A percentile compares a stretch with the other conserved stretches of the same genome.
These are phyloP conservation scores for Sporothrix inflata DNA, from an alignment of 2,329 filamentous ascomycete genomes.

Conservation along the genomic window DNA sequence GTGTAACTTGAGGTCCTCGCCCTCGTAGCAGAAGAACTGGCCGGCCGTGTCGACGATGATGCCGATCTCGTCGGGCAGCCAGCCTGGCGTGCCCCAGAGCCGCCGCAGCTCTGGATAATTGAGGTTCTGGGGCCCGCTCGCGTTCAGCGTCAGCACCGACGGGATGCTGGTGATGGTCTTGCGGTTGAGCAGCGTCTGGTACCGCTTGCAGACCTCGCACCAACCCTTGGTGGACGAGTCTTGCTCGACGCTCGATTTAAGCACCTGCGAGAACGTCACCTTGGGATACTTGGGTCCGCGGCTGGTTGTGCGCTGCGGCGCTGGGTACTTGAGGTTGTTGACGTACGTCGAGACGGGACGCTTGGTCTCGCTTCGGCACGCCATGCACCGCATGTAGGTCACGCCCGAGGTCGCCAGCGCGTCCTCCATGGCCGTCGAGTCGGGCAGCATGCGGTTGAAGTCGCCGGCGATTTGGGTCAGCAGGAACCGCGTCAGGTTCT, in stretches of 20 bases:
- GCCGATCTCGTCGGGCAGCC: constrained; percentile 92
- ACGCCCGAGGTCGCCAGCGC: constrained; percentile 71
- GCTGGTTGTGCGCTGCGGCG: constrained; percentile 40
- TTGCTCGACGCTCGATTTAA: constrained; percentile 90
- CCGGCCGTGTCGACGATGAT: constrained; percentile 80
- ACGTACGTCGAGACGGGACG: constrained; percentile 78
- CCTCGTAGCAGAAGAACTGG: constrained; percentile 95
- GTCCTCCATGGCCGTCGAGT: constrained; percentile 70
- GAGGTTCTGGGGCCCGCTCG: constrained; percentile 56
- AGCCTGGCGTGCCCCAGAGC: constrained; percentile 86
- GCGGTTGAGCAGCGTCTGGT: constrained; percentile 82
- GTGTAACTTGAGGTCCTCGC: constrained; percentile 81
- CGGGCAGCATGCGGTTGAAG: constrained; percentile 68
- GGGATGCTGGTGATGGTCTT: constrained; percentile 84
- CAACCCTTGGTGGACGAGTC: constrained; percentile 89
- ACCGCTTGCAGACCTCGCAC: constrained; percentile 88
- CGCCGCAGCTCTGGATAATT: constrained; percentile 72
- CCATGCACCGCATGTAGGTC: constrained; percentile 78
- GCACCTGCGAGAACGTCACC: constrained; percentile 80
- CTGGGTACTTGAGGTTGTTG: constrained; percentile 83
- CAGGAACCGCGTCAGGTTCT: constrained; percentile 83
- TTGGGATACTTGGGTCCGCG: constrained; percentile 57
- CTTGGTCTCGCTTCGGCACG: constrained; percentile 84
- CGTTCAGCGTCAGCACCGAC: constrained; percentile 85
- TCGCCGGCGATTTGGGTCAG: constrained; percentile 80